Evolutionary conservation across 208 protist genomes (phyloP), one percentile per base, ranked within the genome.

Genomic region (Acanthamoeba triangularis): DNA sequence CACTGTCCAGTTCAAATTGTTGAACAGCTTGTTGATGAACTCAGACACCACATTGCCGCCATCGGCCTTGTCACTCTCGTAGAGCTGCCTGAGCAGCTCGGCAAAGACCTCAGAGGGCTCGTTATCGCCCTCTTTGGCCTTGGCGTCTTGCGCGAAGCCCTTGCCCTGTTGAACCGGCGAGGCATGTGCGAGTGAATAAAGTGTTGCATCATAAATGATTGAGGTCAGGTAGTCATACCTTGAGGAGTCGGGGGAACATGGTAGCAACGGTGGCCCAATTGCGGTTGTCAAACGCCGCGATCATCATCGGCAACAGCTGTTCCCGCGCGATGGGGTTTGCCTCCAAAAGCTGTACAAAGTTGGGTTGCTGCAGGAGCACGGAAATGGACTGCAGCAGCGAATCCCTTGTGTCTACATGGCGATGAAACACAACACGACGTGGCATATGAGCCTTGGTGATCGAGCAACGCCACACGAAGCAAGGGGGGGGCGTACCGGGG

Each of bases 1-100:
- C 16, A 96, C 54, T 16, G 95, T 82, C 95, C 95, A 96, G 69
- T 96, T 96, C 13, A 95, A 90, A 49, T 96, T 90, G 94, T 96
- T 96, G 56, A 96, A 96, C 1, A 87, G 59, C 63, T 76, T 80
- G 74, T 96, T 96, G 37, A 96, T 63, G 80, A 96, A 96, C 10
- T 91, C 67, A 0, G 84, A 59, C 49, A 88, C 18, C 25, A 90
- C 56, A 41, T 72, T 44, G n/a, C 52, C 49, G 23, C 49, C 80
- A 7, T n/a, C 63, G 49, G 20, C 35, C 94, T 74, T 90, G 23
- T 87, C 94, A 23, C 91, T 47, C 44, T 41, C 35, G 69, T 87
- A 95, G 4, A 69, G 28, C 30, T 14, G 47, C 47, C 16, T 49
- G 35, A 95, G 90, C 10, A 90, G 35, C 18, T 41, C 16, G 18